Base-by-base conservation (phyloP, 2,329 filamentous ascomycete species). In the Capronia epimyces region DNA sequence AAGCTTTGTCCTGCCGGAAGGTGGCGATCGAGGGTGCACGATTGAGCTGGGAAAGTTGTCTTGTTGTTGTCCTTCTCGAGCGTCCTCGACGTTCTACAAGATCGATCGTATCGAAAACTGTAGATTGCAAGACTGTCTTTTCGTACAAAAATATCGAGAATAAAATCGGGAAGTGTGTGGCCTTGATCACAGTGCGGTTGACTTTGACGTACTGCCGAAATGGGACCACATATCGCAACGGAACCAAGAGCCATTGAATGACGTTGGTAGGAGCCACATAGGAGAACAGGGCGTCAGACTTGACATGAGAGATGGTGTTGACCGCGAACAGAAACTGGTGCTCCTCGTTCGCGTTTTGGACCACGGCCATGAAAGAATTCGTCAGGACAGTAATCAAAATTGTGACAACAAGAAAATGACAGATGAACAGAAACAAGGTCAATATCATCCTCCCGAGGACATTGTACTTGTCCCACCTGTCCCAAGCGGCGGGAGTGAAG, bases 221-320 rank as follows among this genome's bases (percentile, higher is more conserved):
- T 0, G 89, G 82, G 72, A 96, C 82, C 61, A 82, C 73, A 65
- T 86, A 95, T 56, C 90, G 80, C 39, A 94, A 67, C 0, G 91
- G 91, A 62, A 89, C 89, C 22, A 95, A 74, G 0, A 91, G 65
- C 91, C 90, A 97, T 1, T 88, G 90, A 56, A 96, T 79, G 24
- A 96, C 86, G 65, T 97, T 97, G 12, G 87, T 85, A 0, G 91
- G 91, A 1, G 91, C 87, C 54, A 96, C 81, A 65, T 96, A 96
- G 2, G 89, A 94, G 73, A 97, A 97, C 0, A 96, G 74, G 0
- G 89, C 87, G 66, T 97, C 91, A n/a, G 93, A 95, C 68, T 96
- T 97, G 59, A 96, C 91, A 87, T 95, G 94, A 3, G 89, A 94
- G 43, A 96, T 95, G 3, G 91, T 94, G 65, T 96, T 97, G 67